phyloP scores from a whole-genome alignment of 2,329 filamentous ascomycete genomes.

The Hypoxylon sp. region DNA sequence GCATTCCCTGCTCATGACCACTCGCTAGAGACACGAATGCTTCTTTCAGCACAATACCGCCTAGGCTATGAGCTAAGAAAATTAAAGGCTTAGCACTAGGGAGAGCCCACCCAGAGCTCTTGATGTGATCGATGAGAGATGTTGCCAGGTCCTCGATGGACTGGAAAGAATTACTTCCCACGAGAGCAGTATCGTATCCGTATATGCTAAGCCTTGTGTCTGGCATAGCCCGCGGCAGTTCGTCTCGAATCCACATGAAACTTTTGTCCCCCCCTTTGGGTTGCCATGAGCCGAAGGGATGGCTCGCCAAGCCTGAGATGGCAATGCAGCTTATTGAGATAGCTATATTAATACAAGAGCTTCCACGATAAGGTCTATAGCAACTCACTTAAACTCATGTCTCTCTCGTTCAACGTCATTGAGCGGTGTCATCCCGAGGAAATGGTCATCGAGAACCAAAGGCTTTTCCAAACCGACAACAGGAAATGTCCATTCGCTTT shows the following conservation, averaged over 20 bases:
- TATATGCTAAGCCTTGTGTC: constrained; percentile 43
- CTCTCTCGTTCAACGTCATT: constrained; percentile 40
- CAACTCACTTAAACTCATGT: constrained; percentile 44
- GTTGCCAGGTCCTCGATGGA: constrained; percentile 45
- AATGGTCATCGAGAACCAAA: constrained; percentile 46
- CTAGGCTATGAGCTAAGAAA: constrained; percentile 52
- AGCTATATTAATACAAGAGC: not conserved
- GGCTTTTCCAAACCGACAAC: not conserved
- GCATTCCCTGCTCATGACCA: not conserved
- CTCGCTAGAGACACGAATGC: constrained; percentile 41
- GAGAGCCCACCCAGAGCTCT: constrained; percentile 37
- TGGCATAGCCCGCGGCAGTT: constrained; percentile 41
- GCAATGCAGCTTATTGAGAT: constrained; percentile 44
- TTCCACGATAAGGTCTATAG: not conserved
- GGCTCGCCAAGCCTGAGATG: constrained; percentile 47
- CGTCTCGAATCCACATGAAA: constrained; percentile 53
- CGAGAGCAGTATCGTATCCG: constrained; percentile 49
- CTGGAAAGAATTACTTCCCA: constrained; percentile 46
- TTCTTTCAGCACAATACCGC: constrained; percentile 50
- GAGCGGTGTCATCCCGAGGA: constrained; percentile 45
- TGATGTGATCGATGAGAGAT: constrained; percentile 40
- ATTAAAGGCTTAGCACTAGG: constrained; percentile 42
- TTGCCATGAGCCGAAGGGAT: constrained; percentile 50
- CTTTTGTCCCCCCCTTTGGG: constrained; percentile 39
- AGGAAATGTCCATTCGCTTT: constrained; percentile 18